Evolutionary conservation across 2,329 filamentous ascomycete genomes (phyloP).

Genomic region (Colletotrichum sp.): DNA sequence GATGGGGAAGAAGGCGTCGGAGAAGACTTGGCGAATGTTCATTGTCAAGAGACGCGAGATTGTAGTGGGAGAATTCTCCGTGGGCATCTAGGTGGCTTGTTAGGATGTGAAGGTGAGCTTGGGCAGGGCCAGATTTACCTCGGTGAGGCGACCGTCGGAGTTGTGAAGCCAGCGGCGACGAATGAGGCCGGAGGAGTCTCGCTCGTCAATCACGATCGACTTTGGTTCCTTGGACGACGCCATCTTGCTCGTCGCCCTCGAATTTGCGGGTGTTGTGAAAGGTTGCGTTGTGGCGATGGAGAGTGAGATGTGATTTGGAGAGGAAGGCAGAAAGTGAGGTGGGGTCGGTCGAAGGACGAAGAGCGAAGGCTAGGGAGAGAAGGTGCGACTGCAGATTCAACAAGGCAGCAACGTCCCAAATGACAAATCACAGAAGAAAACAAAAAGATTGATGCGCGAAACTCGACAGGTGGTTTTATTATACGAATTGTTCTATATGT

Average conservation of each 20-base stretch:
- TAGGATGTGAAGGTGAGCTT: neutral
- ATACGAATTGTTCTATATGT: neutral
- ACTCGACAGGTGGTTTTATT: neutral
- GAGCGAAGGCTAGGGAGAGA: neutral
- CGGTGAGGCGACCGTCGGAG: neutral
- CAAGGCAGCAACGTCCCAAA: neutral
- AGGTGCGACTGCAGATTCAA: neutral
- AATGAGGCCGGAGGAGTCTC: conserved; percentile 1
- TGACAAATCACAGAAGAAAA: neutral
- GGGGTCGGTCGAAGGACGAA: neutral
- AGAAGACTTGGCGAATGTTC: conserved; percentile 39
- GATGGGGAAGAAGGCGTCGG: conserved; percentile 80
- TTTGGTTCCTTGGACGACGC: neutral
- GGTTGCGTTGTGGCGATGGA: neutral
- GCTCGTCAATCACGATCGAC: neutral
- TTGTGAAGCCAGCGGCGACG: conserved; percentile 4
- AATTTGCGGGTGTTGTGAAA: neutral
- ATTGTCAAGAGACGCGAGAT: neutral
- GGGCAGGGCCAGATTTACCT: neutral
- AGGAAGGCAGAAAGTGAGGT: neutral
- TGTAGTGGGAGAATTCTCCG: conserved; percentile 16
- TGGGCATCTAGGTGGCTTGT: neutral
- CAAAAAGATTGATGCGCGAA: neutral
- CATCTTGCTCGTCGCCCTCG: neutral
- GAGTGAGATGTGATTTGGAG: neutral